Evolutionary conservation across 1,284 basidiomycete genomes (phyloP).

Genomic region (Meira miltonrushii): DNA sequence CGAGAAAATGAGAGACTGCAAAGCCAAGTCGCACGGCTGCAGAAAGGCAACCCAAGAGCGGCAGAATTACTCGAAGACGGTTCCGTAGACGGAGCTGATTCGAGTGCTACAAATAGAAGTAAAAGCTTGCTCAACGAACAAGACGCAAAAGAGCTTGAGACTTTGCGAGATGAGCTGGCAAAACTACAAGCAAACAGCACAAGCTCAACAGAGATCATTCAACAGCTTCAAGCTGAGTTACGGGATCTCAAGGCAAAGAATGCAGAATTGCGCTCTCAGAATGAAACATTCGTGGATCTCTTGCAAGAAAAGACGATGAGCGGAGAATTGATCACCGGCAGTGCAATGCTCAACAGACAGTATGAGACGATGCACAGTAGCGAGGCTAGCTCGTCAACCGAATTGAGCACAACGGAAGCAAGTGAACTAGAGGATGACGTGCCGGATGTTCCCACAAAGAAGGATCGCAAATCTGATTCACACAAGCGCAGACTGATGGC

Average conservation of each 20-base stretch:
- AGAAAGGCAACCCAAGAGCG: constrained; percentile 3
- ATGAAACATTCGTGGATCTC: constrained; percentile 37
- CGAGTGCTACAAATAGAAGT: neutral
- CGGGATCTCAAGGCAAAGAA: constrained; percentile 27
- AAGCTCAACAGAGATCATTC: constrained; percentile 27
- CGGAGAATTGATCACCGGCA: constrained; percentile 34
- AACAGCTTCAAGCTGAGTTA: constrained; percentile 32
- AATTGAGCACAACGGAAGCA: constrained; percentile 2
- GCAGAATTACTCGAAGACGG: constrained; percentile 1
- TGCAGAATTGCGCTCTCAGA: constrained; percentile 29
- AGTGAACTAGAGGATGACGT: constrained; percentile 29
- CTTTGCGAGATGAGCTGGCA: constrained; percentile 22
- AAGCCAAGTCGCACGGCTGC: constrained; percentile 24
- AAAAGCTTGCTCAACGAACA: constrained; percentile 5
- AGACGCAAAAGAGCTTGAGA: neutral
- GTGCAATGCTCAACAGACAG: constrained; percentile 26
- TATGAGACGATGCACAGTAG: constrained; percentile 7
- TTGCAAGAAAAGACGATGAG: constrained; percentile 42
- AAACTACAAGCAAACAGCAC: constrained; percentile 11
- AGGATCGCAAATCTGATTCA: constrained; percentile 15
- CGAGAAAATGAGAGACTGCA: constrained; percentile 33
- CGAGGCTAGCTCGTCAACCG: neutral
- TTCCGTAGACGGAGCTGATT: neutral
- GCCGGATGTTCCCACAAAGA: constrained; percentile 26
- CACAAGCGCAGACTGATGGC: neutral